Conservation (phyloP, 257 asterid genomes). For the Phtheirospermum japonicum region DNA sequence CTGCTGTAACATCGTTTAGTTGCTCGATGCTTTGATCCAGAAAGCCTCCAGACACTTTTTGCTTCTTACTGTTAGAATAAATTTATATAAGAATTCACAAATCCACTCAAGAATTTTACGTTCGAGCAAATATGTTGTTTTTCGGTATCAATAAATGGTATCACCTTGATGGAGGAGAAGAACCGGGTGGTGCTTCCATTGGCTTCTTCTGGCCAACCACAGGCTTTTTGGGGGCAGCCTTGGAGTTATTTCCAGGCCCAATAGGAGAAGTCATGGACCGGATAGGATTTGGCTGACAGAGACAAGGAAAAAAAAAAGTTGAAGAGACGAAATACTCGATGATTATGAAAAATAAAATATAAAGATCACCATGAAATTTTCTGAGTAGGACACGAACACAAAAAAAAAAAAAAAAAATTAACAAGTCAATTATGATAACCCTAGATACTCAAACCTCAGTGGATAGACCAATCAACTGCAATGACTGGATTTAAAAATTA, state of each 20-base stretch:
- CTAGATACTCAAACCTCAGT: background rate
- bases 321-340: constrained; percentile 12
- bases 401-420: background rate
- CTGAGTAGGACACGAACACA: background rate
- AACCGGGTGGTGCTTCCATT: constrained; percentile 68
- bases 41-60: constrained; percentile 75
- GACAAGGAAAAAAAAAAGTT: constrained; percentile 15
- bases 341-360: background rate
- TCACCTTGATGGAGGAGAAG: constrained; percentile 90
- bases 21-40: constrained; percentile 96
- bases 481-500: background rate
- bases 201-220: constrained; percentile 82
- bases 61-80: constrained; percentile 70
- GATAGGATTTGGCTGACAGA: constrained; percentile 47
- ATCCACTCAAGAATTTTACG: constrained; percentile 20
- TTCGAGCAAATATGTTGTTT: constrained; percentile 1
- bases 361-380: background rate
- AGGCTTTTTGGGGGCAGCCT: constrained; percentile 58
- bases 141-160: constrained; percentile 17
- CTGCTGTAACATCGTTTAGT: constrained; percentile 97
- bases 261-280: constrained; percentile 47
- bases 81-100: constrained; percentile 20
- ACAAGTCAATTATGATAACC: background rate
- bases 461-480: background rate
- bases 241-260: constrained; percentile 53